Evolutionary conservation across 2,329 filamentous ascomycete genomes (phyloP).

Genomic region (Aspergillus chevalieri): DNA sequence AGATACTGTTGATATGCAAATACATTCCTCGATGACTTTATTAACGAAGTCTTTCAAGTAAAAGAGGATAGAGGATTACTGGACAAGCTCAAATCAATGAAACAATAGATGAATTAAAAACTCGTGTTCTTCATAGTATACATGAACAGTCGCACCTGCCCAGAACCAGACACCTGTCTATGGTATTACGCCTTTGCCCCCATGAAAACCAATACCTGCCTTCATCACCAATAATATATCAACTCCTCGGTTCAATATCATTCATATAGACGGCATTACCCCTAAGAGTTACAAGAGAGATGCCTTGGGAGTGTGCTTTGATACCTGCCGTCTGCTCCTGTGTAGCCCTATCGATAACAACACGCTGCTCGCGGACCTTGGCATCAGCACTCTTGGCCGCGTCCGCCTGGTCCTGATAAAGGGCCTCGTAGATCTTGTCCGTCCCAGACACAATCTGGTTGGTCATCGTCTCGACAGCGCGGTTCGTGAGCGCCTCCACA

Average conservation of each 20-base stretch:
- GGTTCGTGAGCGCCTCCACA: constrained; percentile 21
- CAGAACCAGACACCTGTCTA: background rate
- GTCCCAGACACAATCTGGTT: constrained; percentile 28
- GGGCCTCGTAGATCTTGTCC: constrained; percentile 24
- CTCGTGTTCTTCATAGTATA: background rate
- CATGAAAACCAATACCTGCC: background rate
- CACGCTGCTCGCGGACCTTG: constrained; percentile 16
- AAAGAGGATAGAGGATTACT: too few species aligned
- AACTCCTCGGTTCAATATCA: constrained; percentile 13
- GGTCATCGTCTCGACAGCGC: constrained; percentile 25
- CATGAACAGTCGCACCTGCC: background rate
- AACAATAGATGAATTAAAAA: too few species aligned
- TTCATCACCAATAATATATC: background rate
- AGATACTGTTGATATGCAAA: too few species aligned
- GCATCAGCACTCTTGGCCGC: constrained; percentile 19
- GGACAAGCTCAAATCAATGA: too few species aligned
- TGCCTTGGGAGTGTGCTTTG: constrained; percentile 18
- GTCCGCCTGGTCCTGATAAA: constrained; percentile 24
- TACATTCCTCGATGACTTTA: too few species aligned
- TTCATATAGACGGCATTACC: constrained; percentile 29
- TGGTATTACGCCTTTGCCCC: background rate
- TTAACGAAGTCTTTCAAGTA: too few species aligned
- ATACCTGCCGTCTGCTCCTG: constrained; percentile 19
- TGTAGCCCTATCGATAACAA: constrained; percentile 14
- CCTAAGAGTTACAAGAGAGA: constrained; percentile 23